Evolutionary conservation across 768 basidiomycete genomes (phyloP), one percentile per base, ranked within the genome.

Genomic region (Cyathus striatus): DNA sequence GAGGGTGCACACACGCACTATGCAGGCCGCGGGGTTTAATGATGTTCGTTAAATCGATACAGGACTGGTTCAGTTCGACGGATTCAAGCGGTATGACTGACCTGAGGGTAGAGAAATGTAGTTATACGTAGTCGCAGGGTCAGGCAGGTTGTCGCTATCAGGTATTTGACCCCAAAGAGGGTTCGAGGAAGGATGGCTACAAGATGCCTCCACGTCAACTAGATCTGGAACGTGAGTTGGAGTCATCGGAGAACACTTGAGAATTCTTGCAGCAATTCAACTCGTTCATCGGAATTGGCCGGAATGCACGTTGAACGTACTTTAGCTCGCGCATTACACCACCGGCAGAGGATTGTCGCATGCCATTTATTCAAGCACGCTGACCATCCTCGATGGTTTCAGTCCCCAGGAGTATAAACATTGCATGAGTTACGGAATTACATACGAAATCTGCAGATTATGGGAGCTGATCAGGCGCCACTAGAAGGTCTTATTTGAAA

Each of bases 181-280:
- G n/a, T 9, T 30, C 27, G 27, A 30, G n/a, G 27, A 49, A 45
- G 44, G 38, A 44, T 40, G 42, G n/a, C 36, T 26, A 46, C 45
- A 50, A 51, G 50, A 53, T 51, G 35, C 46, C 50, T 45, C 49
- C 47, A 53, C 49, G 47, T 56, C 51, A 50, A 24, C 43, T 42
- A 40, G 40, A 47, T 25, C 40, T n/a, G n/a, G 47, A 25, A 9
- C 27, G 27, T 30, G 9, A 30, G n/a, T 30, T 30, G 9, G 27
- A n/a, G n/a, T 30, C 9, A 9, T n/a, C n/a, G n/a, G 27, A 30
- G 27, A 30, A 30, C 27, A 9, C n/a, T n/a, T 30, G 27, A 9
- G n/a, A 30, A 9, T 9, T n/a, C 9, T 30, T n/a, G 27, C 9
- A n/a, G 9, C 9, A n/a, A 9, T 9, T n/a, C 9, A 9, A 30